These are phyloP conservation scores for Metarhizium sp. DNA, from an alignment of 2,329 filamentous ascomycete species.

Conservation along the genomic window DNA sequence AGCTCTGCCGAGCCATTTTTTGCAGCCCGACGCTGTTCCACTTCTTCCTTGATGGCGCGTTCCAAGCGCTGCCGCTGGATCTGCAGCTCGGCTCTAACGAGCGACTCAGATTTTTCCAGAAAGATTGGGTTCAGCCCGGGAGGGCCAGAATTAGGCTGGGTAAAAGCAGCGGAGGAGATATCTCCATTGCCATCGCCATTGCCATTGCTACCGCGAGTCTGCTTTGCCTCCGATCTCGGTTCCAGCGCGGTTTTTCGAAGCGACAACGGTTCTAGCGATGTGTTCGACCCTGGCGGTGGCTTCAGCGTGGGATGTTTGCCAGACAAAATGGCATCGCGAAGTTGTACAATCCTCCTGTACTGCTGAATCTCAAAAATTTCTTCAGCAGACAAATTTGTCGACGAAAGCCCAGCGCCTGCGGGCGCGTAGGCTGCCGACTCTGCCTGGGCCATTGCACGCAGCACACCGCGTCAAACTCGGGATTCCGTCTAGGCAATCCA, in stretches of 20 bases:
- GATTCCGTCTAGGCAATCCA: not conserved
- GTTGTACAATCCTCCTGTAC: constrained; percentile 70
- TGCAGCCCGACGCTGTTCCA: constrained; percentile 49
- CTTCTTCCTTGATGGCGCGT: constrained; percentile 64
- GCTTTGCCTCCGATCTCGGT: constrained; percentile 4
- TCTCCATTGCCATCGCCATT: not conserved
- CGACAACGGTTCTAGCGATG: constrained; percentile 9
- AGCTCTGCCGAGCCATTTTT: constrained; percentile 40
- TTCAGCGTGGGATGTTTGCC: constrained; percentile 62
- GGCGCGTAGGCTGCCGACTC: not conserved
- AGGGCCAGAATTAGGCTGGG: constrained; percentile 35
- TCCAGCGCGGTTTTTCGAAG: constrained; percentile 7
- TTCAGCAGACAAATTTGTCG: constrained; percentile 27
- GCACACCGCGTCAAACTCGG: not conserved
- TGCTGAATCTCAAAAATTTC: constrained; percentile 52
- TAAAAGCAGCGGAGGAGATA: not conserved
- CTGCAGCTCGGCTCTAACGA: constrained; percentile 73
- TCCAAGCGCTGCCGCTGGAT: constrained; percentile 77
- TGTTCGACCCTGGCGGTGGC: constrained; percentile 32
- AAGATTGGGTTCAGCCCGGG: constrained; percentile 74
- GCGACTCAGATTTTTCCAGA: constrained; percentile 75
- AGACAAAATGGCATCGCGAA: constrained; percentile 73
- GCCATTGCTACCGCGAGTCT: not conserved
- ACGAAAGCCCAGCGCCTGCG: not conserved
- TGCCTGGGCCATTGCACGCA: constrained; percentile 3